Evolutionary conservation across 2,329 filamentous ascomycete species (phyloP).

Genomic region (Arthrinium phaeospermum): DNA sequence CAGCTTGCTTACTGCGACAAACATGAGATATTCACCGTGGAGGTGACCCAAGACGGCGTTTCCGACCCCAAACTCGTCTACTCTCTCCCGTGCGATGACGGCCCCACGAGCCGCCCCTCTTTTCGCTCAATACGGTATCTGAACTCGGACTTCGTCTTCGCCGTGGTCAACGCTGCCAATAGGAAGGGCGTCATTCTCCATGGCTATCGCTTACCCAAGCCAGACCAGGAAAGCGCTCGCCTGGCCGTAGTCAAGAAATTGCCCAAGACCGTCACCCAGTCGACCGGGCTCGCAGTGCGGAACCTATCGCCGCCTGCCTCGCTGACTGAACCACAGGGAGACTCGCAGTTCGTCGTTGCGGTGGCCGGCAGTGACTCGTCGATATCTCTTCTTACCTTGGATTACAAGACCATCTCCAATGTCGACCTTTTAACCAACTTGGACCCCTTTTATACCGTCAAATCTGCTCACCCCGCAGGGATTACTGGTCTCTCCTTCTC

Average conservation of each 20-base stretch:
- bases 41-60: constrained; percentile 48
- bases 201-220: constrained; percentile 58
- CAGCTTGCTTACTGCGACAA: constrained; percentile 81
- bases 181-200: constrained; percentile 62
- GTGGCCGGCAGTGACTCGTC: constrained; percentile 81
- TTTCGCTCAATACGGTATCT: constrained; percentile 67
- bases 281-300: constrained; percentile 78
- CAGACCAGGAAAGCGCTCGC: constrained; percentile 48
- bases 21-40: constrained; percentile 73
- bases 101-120: constrained; percentile 47
- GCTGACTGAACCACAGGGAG: constrained; percentile 57
- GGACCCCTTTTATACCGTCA: constrained; percentile 58
- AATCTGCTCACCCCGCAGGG: constrained; percentile 59
- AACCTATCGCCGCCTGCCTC: constrained; percentile 65
- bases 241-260: constrained; percentile 62
- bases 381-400: constrained; percentile 77
- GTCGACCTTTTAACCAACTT: constrained; percentile 59
- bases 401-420: constrained; percentile 60
- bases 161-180: constrained; percentile 63
- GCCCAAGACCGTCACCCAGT: constrained; percentile 72
- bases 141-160: constrained; percentile 61
- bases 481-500: constrained; percentile 67
- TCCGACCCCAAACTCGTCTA: constrained; percentile 59
- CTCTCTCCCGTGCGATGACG: constrained; percentile 55
- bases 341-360: constrained; percentile 80